Percentiles rank a stretch among this genome's conserved stretches.
Conservation (phyloP, 1,284 basidiomycete species). For the Porogramme epimiltina region DNA sequence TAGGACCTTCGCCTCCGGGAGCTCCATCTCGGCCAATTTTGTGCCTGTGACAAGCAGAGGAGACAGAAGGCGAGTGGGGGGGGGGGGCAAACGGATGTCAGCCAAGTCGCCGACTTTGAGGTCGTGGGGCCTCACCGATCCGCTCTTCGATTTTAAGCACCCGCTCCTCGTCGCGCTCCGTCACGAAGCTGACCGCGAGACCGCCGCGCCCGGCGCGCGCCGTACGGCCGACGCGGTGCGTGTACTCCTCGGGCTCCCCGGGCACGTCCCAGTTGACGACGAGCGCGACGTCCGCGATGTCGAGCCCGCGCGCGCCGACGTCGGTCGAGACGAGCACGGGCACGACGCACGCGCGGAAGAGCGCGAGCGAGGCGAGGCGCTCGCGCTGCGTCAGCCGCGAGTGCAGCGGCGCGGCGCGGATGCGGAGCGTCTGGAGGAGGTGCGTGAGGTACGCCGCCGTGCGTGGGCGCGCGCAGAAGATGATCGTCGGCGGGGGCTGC, state of each 20-base stretch:
- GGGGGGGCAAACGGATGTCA: too few species aligned
- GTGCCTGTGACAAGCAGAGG: slow-evolving; percentile 49
- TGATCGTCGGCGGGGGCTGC: slow-evolving; percentile 90
- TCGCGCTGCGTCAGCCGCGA: slow-evolving; percentile 92
- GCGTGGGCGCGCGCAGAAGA: slow-evolving; percentile 88
- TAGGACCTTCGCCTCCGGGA: slow-evolving; percentile 84
- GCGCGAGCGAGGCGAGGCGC: slow-evolving; percentile 78
- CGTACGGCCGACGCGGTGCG: slow-evolving; percentile 86
- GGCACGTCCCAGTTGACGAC: slow-evolving; percentile 98
- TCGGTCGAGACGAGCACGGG: slow-evolving; percentile 95
- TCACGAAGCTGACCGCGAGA: slow-evolving; percentile 92
- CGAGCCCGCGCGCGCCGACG: slow-evolving; percentile 91
- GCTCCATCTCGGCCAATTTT: slow-evolving; percentile 70
- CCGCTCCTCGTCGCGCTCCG: slow-evolving; percentile 89
- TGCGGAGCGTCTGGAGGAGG: slow-evolving; percentile 76
- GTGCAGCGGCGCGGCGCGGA: slow-evolving; percentile 90
- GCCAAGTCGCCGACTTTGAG: neutral
- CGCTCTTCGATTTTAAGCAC: slow-evolving; percentile 85
- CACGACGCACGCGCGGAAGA: slow-evolving; percentile 89
- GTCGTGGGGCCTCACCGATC: slow-evolving; percentile 59
- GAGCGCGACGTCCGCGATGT: slow-evolving; percentile 94
- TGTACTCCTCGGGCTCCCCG: slow-evolving; percentile 74
- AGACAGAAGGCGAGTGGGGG: neutral
- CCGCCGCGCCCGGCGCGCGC: slow-evolving; percentile 93
- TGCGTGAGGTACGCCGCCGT: slow-evolving; percentile 90